A percentile compares a stretch with the other conserved stretches of the same genome.
These are phyloP conservation scores for Sarocladium strictum DNA, from an alignment of 2,329 filamentous ascomycete genomes.

Conservation along the genomic window DNA sequence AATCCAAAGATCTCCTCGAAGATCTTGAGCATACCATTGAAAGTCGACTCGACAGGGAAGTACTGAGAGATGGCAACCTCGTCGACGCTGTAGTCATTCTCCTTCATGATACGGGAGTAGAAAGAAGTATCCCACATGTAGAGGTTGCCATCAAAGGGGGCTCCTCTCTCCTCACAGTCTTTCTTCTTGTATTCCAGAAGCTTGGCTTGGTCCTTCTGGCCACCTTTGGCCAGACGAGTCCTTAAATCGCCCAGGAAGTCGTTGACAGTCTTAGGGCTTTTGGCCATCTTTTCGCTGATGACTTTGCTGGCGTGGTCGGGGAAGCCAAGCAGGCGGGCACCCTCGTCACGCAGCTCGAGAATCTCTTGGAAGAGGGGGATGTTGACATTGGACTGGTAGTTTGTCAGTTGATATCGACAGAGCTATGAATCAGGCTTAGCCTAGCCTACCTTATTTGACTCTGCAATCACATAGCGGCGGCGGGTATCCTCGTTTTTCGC, in stretches of 20 bases:
- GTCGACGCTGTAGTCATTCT: constrained; percentile 74
- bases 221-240: constrained; percentile 60
- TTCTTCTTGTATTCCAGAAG: constrained; percentile 70
- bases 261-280: constrained; percentile 65
- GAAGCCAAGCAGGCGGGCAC: constrained; percentile 70
- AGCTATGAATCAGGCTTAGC: neutral
- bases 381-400: constrained; percentile 56
- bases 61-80: constrained; percentile 78
- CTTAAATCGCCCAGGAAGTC: constrained; percentile 68
- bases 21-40: constrained; percentile 73
- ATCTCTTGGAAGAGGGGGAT: constrained; percentile 68
- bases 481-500: constrained; percentile 64
- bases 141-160: constrained; percentile 61
- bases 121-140: constrained; percentile 80
- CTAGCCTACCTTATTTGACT: constrained; percentile 65
- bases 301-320: constrained; percentile 68
- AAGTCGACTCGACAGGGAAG: constrained; percentile 70
- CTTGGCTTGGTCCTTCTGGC: constrained; percentile 62
- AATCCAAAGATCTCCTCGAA: constrained; percentile 80
- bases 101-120: constrained; percentile 74
- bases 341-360: constrained; percentile 69
- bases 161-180: constrained; percentile 54
- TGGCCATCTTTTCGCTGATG: constrained; percentile 83
- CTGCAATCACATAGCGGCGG: constrained; percentile 63
- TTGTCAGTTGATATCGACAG: constrained; percentile 1